Evolutionary conservation across 2,329 filamentous ascomycete species (phyloP).

Genomic region (Akanthomyces uredinophilus): DNA sequence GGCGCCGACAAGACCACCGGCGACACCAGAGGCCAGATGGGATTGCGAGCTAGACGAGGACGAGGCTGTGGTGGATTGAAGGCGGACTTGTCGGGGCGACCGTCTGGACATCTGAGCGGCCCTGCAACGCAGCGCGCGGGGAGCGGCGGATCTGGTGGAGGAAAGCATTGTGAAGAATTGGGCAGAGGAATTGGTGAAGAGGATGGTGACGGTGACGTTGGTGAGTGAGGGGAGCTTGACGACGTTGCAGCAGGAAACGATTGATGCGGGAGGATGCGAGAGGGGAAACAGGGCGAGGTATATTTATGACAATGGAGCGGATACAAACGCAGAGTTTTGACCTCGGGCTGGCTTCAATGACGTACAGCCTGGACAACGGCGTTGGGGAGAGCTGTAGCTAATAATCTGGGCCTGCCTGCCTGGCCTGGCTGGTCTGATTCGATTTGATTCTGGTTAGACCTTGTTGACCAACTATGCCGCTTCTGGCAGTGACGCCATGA

Average conservation of each 20-base stretch:
- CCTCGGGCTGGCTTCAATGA: conserved; percentile 2
- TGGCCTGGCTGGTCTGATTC: too few relatives aligned
- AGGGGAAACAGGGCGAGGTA: not conserved
- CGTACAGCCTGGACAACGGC: not conserved
- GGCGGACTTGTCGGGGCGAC: conserved; percentile 24
- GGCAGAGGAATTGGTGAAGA: not conserved
- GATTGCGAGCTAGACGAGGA: conserved; percentile 25
- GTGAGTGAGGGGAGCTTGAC: not conserved
- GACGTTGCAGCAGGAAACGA: not conserved
- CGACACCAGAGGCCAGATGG: conserved; percentile 36
- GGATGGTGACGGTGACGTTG: too few relatives aligned
- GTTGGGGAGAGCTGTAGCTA: not conserved
- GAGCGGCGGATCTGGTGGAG: not conserved
- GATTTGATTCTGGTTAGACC: not conserved
- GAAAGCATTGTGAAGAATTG: conserved; percentile 1
- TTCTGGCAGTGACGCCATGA: conserved; percentile 11
- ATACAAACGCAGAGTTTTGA: not conserved
- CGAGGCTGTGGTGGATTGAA: conserved; percentile 34
- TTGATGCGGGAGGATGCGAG: not conserved
- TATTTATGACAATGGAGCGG: not conserved
- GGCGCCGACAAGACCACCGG: conserved; percentile 40
- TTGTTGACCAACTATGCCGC: not conserved
- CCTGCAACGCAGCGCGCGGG: conserved; percentile 5
- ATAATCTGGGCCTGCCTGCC: not conserved
- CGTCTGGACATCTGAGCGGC: not conserved